Percentiles rank a stretch among this genome's conserved stretches.
Conservation (phyloP, 129 eudicot genomes). For the Pulicaria dysenterica region DNA sequence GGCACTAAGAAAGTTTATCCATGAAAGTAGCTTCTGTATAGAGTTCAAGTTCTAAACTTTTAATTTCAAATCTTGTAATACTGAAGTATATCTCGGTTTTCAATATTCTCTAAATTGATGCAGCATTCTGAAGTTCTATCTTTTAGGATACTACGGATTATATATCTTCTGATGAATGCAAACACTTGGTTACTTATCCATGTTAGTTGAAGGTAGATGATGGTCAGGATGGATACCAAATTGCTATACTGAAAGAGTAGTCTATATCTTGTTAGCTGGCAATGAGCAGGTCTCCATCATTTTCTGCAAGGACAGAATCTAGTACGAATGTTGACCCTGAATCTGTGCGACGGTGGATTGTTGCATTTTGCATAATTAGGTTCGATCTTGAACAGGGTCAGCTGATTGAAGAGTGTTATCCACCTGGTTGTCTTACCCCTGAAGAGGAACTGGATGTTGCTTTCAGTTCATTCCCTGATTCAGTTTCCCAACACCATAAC, state of each 20-base stretch:
- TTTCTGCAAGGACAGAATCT: slow-evolving; percentile 60
- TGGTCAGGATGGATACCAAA: slow-evolving; percentile 24
- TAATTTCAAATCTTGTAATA: neutral
- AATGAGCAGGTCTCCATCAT: slow-evolving; percentile 92
- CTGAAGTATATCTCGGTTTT: slow-evolving; percentile 2
- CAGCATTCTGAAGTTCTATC: slow-evolving; percentile 21
- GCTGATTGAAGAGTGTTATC: slow-evolving; percentile 91
- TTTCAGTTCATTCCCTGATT: slow-evolving; percentile 94
- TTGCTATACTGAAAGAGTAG: slow-evolving; percentile 25
- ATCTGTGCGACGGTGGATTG: slow-evolving; percentile 74
- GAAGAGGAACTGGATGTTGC: slow-evolving; percentile 94
- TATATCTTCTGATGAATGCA: slow-evolving; percentile 11
- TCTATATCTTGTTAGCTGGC: slow-evolving; percentile 37
- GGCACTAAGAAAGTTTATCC: neutral
- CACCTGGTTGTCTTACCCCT: slow-evolving; percentile 79
- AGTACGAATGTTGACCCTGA: slow-evolving; percentile 53
- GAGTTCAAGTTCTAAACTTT: neutral
- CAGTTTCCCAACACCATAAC: slow-evolving; percentile 91
- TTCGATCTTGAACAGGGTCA: slow-evolving; percentile 97
- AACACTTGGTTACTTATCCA: slow-evolving; percentile 15
- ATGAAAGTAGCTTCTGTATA: neutral
- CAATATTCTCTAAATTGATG: slow-evolving; percentile 9
- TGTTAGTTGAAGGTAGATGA: slow-evolving; percentile 25
- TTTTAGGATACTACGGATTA: neutral
- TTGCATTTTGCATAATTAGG: slow-evolving; percentile 86